phyloP scores from a whole-genome alignment of 345 rosid species.

The Melastoma malabathricum region DNA sequence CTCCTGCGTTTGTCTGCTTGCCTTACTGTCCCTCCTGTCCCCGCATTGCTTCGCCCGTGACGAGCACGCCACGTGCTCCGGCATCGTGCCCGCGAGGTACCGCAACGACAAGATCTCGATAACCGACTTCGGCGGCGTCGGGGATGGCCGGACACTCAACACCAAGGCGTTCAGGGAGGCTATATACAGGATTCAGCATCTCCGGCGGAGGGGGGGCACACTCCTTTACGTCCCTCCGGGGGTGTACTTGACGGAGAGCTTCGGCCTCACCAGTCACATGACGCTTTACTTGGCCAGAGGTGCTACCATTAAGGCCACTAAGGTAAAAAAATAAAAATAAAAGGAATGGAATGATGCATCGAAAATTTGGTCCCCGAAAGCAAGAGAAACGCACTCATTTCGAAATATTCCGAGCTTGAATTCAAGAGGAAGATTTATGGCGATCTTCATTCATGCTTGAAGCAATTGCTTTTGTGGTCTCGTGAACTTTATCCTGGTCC shows the following conservation, averaged over 20 bases:
- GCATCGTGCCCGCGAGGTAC: conserved; percentile 16
- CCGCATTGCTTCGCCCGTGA: background rate
- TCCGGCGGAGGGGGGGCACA: conserved; percentile 38
- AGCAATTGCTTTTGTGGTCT: too few relatives aligned
- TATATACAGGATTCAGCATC: conserved; percentile 29
- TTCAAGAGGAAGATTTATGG: too few relatives aligned
- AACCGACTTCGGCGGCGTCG: conserved; percentile 38
- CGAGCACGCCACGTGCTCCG: conserved; percentile 9
- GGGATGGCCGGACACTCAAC: conserved; percentile 38
- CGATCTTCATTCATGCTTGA: too few relatives aligned
- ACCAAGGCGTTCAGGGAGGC: conserved; percentile 41
- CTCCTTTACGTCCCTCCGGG: conserved; percentile 39
- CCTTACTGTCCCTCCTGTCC: background rate
- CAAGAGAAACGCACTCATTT: too few relatives aligned
- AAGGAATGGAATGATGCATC: too few relatives aligned
- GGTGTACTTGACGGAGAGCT: conserved; percentile 41
- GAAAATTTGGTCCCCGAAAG: too few relatives aligned
- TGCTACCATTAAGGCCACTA: conserved; percentile 34
- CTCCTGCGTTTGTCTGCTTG: background rate
- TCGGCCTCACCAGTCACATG: conserved; percentile 35
- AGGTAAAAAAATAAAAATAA: conserved; percentile 24
- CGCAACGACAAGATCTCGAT: conserved; percentile 17
- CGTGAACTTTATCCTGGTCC: too few relatives aligned
- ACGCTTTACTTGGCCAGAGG: conserved; percentile 37
- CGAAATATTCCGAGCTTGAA: too few relatives aligned